Percentiles rank a stretch among this genome's conserved stretches.
phyloP scores from a whole-genome alignment of 208 protist species.

The Trypanosomatidae sp. region DNA sequence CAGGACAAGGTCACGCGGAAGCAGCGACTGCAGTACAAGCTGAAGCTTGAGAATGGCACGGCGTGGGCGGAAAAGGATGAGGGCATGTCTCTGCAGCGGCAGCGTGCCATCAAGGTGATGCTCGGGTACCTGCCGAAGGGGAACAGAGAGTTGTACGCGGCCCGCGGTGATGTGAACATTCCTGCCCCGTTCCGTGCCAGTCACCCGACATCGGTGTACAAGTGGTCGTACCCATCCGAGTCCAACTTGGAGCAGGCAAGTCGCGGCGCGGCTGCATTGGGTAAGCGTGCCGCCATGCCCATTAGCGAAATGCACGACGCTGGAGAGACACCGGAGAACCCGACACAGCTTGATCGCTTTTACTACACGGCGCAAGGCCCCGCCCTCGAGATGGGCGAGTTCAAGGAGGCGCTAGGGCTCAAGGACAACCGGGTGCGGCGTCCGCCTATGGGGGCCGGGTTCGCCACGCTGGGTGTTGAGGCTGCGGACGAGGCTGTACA shows the following conservation, averaged over 20 bases:
- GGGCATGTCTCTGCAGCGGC: slow-evolving; percentile 80
- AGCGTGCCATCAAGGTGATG: slow-evolving; percentile 88
- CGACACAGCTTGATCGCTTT: slow-evolving; percentile 79
- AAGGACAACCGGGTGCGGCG: slow-evolving; percentile 74
- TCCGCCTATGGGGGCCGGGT: slow-evolving; percentile 58
- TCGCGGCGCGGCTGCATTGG: slow-evolving; percentile 72
- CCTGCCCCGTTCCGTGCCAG: slow-evolving; percentile 80
- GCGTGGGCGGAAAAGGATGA: slow-evolving; percentile 90
- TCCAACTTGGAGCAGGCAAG: slow-evolving; percentile 85
- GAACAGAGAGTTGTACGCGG: slow-evolving; percentile 84
- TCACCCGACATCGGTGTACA: slow-evolving; percentile 70
- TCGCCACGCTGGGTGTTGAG: slow-evolving; percentile 66
- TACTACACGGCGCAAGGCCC: slow-evolving; percentile 82
- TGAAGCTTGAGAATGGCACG: slow-evolving; percentile 71
- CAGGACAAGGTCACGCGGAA: slow-evolving; percentile 52
- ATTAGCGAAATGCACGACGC: slow-evolving; percentile 89
- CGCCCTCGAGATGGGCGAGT: slow-evolving; percentile 79
- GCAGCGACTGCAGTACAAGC: slow-evolving; percentile 60
- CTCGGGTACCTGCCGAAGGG: slow-evolving; percentile 87
- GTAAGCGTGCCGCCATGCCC: slow-evolving; percentile 77
- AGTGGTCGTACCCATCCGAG: slow-evolving; percentile 74
- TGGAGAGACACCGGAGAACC: slow-evolving; percentile 79
- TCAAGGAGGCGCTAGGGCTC: slow-evolving; percentile 88
- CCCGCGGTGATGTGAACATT: slow-evolving; percentile 84
- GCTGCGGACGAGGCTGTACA: slow-evolving; percentile 5